phyloP scores from a whole-genome alignment of 805 yeast species.

The Gaillardinia entomophila region DNA sequence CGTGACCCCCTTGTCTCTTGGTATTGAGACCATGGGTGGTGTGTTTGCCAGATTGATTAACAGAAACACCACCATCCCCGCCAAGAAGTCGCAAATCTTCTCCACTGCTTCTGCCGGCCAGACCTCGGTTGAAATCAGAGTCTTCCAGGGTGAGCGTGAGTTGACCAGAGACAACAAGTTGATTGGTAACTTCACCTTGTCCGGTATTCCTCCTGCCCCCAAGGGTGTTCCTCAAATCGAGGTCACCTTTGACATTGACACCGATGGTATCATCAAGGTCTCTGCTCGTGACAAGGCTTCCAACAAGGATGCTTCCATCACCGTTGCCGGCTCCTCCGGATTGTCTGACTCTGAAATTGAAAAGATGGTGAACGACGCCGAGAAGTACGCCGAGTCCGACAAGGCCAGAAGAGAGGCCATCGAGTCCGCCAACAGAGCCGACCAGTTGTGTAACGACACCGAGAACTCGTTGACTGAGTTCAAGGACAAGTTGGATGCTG shows the following conservation, averaged over 20 bases:
- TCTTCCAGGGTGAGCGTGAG: conserved; percentile 99
- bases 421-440: conserved; percentile 82
- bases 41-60: conserved; percentile 88
- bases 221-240: conserved; percentile 93
- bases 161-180: conserved; percentile 96
- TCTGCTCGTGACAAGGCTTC: conserved; percentile 91
- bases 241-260: conserved; percentile 94
- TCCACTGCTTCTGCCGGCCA: conserved; percentile 90
- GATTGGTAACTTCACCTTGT: conserved; percentile 91
- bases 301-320: conserved; percentile 89
- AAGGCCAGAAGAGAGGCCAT: conserved; percentile 79
- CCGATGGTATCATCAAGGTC: conserved; percentile 95
- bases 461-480: conserved; percentile 43
- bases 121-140: conserved; percentile 95
- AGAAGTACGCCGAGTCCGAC: conserved; percentile 82
- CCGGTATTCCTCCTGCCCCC: conserved; percentile 95
- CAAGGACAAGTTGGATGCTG: conserved; percentile 41
- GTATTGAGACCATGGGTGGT: conserved; percentile 98
- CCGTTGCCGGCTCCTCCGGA: conserved; percentile 95
- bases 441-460: conserved; percentile 58
- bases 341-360: conserved; percentile 85
- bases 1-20: conserved; percentile 84
- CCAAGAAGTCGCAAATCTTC: conserved; percentile 92
- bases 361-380: conserved; percentile 87
- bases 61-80: conserved; percentile 95